phyloP scores from a whole-genome alignment of 2,329 filamentous ascomycete genomes.

The Salinomyces thailandicus region DNA sequence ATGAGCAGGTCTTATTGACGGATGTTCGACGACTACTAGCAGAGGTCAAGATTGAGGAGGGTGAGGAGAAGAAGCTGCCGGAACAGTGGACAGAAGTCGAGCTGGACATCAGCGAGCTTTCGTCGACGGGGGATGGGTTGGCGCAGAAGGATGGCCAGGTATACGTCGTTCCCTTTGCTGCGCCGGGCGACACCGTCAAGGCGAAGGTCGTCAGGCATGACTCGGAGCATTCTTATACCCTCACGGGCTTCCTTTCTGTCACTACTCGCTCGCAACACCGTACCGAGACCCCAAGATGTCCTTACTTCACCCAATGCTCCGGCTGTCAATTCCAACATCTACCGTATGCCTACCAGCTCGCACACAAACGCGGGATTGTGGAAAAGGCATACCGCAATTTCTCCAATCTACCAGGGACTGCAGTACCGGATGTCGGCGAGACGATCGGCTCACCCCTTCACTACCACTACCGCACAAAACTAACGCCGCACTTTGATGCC shows the following conservation, averaged over 20 bases:
- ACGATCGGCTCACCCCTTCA: slow-evolving; percentile 85
- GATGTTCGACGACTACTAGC: slow-evolving; percentile 36
- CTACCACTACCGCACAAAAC: slow-evolving; percentile 90
- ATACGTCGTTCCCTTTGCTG: slow-evolving; percentile 79
- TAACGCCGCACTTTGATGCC: slow-evolving; percentile 90
- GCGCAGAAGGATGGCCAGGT: slow-evolving; percentile 60
- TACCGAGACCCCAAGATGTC: slow-evolving; percentile 66
- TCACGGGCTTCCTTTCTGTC: slow-evolving; percentile 74
- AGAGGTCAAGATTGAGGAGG: slow-evolving; percentile 16
- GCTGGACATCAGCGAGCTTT: slow-evolving; percentile 69
- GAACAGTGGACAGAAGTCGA: slow-evolving; percentile 65
- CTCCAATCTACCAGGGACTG: slow-evolving; percentile 64
- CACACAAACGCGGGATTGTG: slow-evolving; percentile 73
- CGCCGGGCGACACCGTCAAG: slow-evolving; percentile 71
- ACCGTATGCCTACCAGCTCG: slow-evolving; percentile 73
- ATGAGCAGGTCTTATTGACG: slow-evolving; percentile 39
- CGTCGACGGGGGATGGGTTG: slow-evolving; percentile 85
- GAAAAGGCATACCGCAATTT: slow-evolving; percentile 91
- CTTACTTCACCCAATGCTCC: slow-evolving; percentile 77
- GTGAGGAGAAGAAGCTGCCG: slow-evolving; percentile 9
- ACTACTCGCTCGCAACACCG: slow-evolving; percentile 62
- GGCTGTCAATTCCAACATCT: slow-evolving; percentile 99
- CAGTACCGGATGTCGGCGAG: slow-evolving; percentile 65
- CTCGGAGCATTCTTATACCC: slow-evolving; percentile 53
- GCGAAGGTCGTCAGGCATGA: slow-evolving; percentile 71